Percentiles rank a stretch among this genome's conserved stretches.
Evolutionary conservation across 140 eudicot genomes (phyloP).

Genomic region (Flaveria floridana): DNA sequence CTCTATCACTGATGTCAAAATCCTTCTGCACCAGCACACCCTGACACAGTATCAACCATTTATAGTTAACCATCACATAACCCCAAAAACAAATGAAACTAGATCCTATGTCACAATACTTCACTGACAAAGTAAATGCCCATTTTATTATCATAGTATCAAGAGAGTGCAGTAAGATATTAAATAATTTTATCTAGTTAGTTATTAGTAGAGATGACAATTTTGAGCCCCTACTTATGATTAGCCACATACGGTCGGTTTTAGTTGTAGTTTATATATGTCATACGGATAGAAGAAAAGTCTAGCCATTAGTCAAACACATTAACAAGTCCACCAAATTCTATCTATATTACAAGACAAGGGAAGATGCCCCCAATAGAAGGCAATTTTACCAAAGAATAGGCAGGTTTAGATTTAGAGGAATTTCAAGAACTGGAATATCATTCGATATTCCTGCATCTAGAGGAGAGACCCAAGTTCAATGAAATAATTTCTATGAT

Average conservation of each 20-base stretch:
- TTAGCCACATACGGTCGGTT: background rate
- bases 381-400: too few species aligned
- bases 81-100: background rate
- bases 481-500: too few species aligned
- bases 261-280: background rate
- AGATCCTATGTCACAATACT: background rate
- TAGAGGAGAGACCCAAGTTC: too few species aligned
- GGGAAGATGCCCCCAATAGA: too few species aligned
- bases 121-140: background rate
- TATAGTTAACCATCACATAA: background rate
- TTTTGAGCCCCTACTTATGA: background rate
- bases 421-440: too few species aligned
- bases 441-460: too few species aligned
- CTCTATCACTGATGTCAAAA: constrained; percentile 50
- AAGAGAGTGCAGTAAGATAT: background rate
- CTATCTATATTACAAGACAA: too few species aligned
- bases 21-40: constrained; percentile 62
- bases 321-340: background rate
- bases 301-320: background rate
- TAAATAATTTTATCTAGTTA: background rate
- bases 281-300: background rate
- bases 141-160: background rate
- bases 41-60: constrained; percentile 34
- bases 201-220: background rate
- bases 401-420: too few species aligned